Percentiles rank a stretch among this genome's conserved stretches.
phyloP scores from a whole-genome alignment of 495 filamentous ascomycete species.

The Penicillium manginii region DNA sequence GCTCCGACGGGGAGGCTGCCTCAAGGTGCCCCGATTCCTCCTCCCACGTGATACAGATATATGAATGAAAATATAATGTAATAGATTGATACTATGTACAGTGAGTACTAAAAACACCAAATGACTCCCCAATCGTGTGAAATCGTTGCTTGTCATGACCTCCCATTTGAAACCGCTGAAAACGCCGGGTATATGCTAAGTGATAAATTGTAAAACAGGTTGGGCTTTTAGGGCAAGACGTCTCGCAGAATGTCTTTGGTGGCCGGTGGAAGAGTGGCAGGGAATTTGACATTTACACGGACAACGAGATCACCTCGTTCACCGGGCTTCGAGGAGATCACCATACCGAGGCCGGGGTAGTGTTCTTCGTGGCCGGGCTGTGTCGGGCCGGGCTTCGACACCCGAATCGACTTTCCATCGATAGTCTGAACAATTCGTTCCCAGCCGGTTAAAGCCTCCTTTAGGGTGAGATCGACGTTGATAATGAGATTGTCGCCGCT shows the following conservation, averaged over 20 bases:
- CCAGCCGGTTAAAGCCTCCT: constrained; percentile 97
- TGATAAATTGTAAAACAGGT: constrained; percentile 14
- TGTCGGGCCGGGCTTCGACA: constrained; percentile 81
- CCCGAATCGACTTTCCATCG: constrained; percentile 78
- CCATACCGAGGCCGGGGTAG: constrained; percentile 90
- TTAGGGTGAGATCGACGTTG: constrained; percentile 80
- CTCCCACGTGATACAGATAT: too few species aligned
- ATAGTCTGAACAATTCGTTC: constrained; percentile 88
- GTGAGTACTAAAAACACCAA: not conserved
- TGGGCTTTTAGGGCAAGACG: constrained; percentile 57
- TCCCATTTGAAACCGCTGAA: constrained; percentile 24
- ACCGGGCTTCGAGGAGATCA: constrained; percentile 81
- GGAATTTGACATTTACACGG: constrained; percentile 91
- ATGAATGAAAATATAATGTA: too few species aligned
- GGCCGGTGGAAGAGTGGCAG: constrained; percentile 66
- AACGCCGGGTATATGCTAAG: constrained; percentile 31
- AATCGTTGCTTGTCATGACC: constrained; percentile 1
- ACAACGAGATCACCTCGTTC: constrained; percentile 87
- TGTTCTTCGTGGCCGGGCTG: constrained; percentile 76
- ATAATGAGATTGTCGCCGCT: constrained; percentile 83
- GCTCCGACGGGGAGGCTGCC: too few species aligned
- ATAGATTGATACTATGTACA: not conserved
- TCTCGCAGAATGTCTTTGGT: constrained; percentile 82
- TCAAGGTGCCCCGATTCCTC: too few species aligned
- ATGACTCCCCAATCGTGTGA: constrained; percentile 13